Percentiles rank a stretch among this genome's conserved stretches.
Evolutionary conservation across 306 rosid species (phyloP).

Genomic region (Malus orientalis): DNA sequence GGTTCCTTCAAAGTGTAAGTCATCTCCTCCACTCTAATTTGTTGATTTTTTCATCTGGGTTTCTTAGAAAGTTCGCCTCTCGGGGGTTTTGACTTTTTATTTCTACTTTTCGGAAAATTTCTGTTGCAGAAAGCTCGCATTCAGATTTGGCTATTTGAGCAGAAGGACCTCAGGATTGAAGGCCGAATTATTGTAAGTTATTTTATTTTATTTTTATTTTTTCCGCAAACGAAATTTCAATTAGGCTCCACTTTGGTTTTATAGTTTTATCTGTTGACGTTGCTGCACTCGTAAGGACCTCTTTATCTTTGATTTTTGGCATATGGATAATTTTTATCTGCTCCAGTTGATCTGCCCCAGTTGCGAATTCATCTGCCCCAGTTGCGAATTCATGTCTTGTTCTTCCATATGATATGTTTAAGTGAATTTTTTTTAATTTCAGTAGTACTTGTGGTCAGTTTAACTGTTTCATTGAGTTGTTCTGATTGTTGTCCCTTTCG

Average conservation of each 20-base stretch:
- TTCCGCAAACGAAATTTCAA: neutral
- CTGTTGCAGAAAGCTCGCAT: conserved; percentile 65
- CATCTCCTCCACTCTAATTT: neutral
- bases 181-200: conserved; percentile 74
- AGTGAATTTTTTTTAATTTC: neutral
- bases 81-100: neutral
- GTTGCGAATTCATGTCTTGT: neutral
- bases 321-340: neutral
- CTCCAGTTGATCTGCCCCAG: neutral
- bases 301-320: neutral
- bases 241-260: neutral
- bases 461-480: neutral
- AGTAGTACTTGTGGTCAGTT: neutral
- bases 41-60: neutral
- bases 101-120: neutral
- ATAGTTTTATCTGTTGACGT: neutral
- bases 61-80: neutral
- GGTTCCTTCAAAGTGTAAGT: conserved; percentile 86
- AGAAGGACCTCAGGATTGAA: conserved; percentile 73
- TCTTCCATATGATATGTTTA: neutral
- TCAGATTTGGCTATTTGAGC: conserved; percentile 89
- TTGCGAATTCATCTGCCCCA: neutral
- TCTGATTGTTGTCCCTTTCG: neutral
- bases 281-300: neutral
- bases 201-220: neutral